Base-by-base conservation (phyloP, 1,284 basidiomycete genomes). In the Apiotrichum brassicae region DNA sequence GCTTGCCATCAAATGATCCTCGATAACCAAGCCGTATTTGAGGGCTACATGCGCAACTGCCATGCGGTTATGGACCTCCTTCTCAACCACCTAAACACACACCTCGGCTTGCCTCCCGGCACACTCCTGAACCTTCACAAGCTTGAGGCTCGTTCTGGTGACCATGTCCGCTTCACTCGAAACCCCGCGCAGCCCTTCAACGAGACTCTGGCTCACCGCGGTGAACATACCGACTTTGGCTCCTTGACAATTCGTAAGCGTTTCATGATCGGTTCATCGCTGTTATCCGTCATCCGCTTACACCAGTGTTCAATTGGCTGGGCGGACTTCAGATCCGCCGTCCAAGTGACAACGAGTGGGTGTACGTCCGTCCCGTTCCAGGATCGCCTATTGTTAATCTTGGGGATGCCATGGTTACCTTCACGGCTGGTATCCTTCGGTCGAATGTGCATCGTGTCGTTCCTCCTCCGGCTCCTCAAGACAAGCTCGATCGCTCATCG, bases 321-420 rank as follows among this genome's bases (percentile, higher is more conserved):
- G 84, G 84, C 3, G 85, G 85, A 0, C 71, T 87, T 6, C 85
- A 86, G 59, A 83, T 86, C 1, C 74, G 85, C 35, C 43, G 39
- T 7, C 83, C 83, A 0, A 81, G 80, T 3, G 72, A 77, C 11
- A 76, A 79, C n/a, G 67, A 76, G 20, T 86, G 84, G 84, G 80
- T 81, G 58, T 86, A 84, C 54, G 75, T 85, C 51, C 23, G 81
- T 78, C 82, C 82, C 1, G 62, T 84, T 24, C 77, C 79, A 1
- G 78, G 79, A 0, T 78, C 82, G 50, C 79, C 79, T 2, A 74
- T 83, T 24, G 82, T 82, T 64, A 83, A 83, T 55, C 49, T 82
- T 11, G 81, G 81, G 9, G 81, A 83, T 50, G 78, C 81, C 2
- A 70, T 83, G 57, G 64, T 77, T 9, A 66, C 82, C 23, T 79